Conservation (phyloP, 306 rosid species). For the Vigna unguiculata region DNA sequence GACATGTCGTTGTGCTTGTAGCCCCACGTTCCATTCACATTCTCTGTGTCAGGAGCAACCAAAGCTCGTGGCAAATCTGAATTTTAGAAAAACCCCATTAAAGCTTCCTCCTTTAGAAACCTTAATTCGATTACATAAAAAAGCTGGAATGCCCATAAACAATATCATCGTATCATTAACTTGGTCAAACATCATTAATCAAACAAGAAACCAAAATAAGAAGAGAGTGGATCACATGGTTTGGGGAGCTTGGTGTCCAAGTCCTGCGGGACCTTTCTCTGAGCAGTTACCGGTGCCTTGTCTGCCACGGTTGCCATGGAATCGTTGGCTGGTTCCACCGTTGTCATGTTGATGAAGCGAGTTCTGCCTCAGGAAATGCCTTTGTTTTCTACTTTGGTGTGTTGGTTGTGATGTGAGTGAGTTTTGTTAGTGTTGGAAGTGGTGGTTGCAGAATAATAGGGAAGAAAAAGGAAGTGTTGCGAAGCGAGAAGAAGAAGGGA, state of each 20-base stretch:
- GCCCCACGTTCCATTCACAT: constrained; percentile 68
- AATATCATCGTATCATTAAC: background rate
- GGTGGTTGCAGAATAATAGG: constrained; percentile 43
- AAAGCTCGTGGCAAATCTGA: constrained; percentile 74
- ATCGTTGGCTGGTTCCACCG: constrained; percentile 40
- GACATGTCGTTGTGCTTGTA: constrained; percentile 72
- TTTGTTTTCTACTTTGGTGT: background rate
- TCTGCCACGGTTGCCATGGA: constrained; percentile 56
- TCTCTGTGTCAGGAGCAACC: constrained; percentile 70
- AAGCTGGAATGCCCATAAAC: background rate
- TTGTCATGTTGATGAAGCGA: background rate
- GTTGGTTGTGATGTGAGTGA: background rate
- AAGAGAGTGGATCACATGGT: constrained; percentile 54
- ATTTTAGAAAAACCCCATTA: constrained; percentile 3
- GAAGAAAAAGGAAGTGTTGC: background rate
- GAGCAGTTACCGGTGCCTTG: constrained; percentile 51
- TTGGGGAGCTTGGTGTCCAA: constrained; percentile 66
- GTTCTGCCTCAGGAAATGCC: background rate
- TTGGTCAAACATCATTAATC: no score
- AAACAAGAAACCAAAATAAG: background rate
- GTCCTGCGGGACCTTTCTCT: constrained; percentile 45
- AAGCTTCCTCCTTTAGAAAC: background rate
- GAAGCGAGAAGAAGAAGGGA: background rate
- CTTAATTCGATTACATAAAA: background rate
- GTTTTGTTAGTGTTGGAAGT: background rate